Evolutionary conservation across 2,329 filamentous ascomycete genomes (phyloP).

Genomic region (Diaporthe sp.): DNA sequence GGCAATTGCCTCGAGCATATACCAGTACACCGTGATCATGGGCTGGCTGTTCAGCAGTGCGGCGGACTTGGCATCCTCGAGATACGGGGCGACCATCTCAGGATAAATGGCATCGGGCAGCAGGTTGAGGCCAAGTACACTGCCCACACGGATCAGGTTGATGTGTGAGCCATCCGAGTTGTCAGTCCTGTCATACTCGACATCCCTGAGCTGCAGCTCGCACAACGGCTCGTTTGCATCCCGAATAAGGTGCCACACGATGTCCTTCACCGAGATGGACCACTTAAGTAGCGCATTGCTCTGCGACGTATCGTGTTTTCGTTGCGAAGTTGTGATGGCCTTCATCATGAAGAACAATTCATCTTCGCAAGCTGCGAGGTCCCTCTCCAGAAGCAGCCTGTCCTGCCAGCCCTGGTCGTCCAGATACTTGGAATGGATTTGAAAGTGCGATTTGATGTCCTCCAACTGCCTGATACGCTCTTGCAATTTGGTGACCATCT

Average conservation of each 20-base stretch:
- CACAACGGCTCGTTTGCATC: constrained; percentile 90
- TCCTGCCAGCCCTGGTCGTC: constrained; percentile 95
- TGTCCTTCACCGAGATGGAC: constrained; percentile 94
- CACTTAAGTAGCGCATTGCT: constrained; percentile 87
- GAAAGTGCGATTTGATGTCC: constrained; percentile 97
- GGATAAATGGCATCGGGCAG: constrained; percentile 93
- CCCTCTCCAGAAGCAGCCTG: constrained; percentile 87
- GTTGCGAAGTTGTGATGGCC: constrained; percentile 95
- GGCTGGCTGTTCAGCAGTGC: constrained; percentile 74
- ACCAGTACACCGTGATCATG: constrained; percentile 96
- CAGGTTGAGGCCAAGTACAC: constrained; percentile 90
- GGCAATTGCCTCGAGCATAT: constrained; percentile 98
- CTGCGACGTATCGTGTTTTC: constrained; percentile 83
- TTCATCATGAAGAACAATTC: constrained; percentile 99
- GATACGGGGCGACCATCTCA: constrained; percentile 93
- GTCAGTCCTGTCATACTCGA: constrained; percentile 94
- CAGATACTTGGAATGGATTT: constrained; percentile 88
- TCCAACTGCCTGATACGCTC: constrained; percentile 93
- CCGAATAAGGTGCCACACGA: constrained; percentile 96
- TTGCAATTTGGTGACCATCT: constrained; percentile 92
- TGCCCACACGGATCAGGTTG: constrained; percentile 90
- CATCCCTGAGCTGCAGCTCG: constrained; percentile 91
- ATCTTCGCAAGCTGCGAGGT: constrained; percentile 91
- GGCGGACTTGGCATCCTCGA: constrained; percentile 71
- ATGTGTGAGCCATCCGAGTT: constrained; percentile 97